Evolutionary conservation across 805 yeast species (phyloP), one percentile per base, ranked within the genome.

Genomic region (Starmerella vaccinii): DNA sequence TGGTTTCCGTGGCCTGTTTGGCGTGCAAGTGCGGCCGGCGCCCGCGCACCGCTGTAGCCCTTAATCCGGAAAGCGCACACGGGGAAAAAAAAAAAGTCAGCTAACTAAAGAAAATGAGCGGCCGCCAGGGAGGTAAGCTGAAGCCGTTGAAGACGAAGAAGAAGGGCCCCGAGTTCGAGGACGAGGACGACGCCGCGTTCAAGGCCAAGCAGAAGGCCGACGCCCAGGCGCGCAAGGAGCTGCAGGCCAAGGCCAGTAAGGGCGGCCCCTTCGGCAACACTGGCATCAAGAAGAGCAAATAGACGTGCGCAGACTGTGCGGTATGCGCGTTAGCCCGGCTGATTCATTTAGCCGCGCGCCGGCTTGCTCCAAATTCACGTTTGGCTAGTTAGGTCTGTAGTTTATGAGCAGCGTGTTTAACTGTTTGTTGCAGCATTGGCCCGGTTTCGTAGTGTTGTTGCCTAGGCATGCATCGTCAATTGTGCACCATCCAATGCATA

Each of bases 41-140:
- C n/a, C n/a, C n/a, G n/a, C 18, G 35, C 16, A 26, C 40, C 26
- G 18, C 21, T 39, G 43, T 39, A 21, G 43, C 21, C 30, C 43
- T 39, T 39, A 39, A 24, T 39, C 43, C 15, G 42, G 13, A 27
- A 26, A 10, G 29, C 29, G 9, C 29, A 7, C 10, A 26, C 9
- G 9, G 9, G 5, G 34, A 8, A 8, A 8, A 8, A 13, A 30
- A 30, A 30, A 13, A 12, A 10, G 15, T 16, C 16, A n/a, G 7
- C 15, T 23, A 4, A n/a, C 21, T 21, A 12, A 37, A n/a, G 5
- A 22, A 16, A 27, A 87, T 88, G 95, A 87, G 95, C 46, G 88
- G 95, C 63, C 88, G 96, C 74, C 96, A 89, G 75, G 97, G 97
- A 65, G 97, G 97, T 64, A 89, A 89, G 68, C 80, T 89, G 53